Evolutionary conservation across 495 filamentous ascomycete species (phyloP), one percentile per base, ranked within the genome.

Genomic region (Umbilicaria muhlenbergii): DNA sequence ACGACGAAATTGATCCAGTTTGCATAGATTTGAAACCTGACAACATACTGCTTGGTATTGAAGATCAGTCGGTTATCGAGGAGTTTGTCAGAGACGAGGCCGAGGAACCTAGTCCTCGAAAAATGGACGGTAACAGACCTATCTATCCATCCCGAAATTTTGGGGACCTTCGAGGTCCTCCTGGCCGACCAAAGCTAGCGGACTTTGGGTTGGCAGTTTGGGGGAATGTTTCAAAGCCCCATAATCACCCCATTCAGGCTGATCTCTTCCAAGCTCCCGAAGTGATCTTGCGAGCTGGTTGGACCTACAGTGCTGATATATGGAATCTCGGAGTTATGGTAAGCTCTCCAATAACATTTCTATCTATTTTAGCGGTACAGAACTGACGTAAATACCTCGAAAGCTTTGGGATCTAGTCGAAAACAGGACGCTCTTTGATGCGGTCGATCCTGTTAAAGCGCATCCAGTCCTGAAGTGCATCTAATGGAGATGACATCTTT

Each of bases 91-190:
- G 2, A 21, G 39, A 32, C 39, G 28, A 41, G 28, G 39, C 39
- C 31, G 8, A 32, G 39, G 11, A 32, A 41, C 28, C 17, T 41
- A 24, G 17, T 41, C 39, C 39, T 31, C 39, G 39, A 31, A 28
- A 32, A 33, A 31, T 32, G 32, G 21, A 28, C 15, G 28, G 39
- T 32, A 21, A 24, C 39, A 24, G 59, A 28, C 41, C 45, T 5
- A 56, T 66, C 34, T 68, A 68, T 45, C 45, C 51, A 31, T 64
- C 56, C 12, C 59, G 59, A 41, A 65, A 65, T 39, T 58, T 58
- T 53, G 56, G 56, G 11, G 37, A 54, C 45, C 46, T 51, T 37
- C 41, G 41, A 38, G 38, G 44, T 17, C 39, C 39, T 16, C 35
- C 41, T 40, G 46, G 55, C 42, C 44, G 41, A 47, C 40, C 57